These are phyloP conservation scores for Helenozyma rhizophorensis DNA, from an alignment of 805 yeast species.

Conservation along the genomic window DNA sequence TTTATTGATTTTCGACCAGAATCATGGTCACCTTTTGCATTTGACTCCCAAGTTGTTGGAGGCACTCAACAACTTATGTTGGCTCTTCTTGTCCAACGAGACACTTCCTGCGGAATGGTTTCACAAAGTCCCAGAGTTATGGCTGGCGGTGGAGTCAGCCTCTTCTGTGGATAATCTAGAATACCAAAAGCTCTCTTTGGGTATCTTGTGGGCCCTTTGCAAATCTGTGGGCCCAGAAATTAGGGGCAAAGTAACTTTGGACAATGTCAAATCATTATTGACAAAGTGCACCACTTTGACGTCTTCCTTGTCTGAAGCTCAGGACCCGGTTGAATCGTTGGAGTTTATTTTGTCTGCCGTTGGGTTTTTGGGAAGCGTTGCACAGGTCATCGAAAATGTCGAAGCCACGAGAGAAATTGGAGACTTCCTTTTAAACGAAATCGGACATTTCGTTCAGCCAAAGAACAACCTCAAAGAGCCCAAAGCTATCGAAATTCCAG, in stretches of 20 bases:
- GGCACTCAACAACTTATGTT: slow-evolving; percentile 67
- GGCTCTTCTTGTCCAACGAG: slow-evolving; percentile 45
- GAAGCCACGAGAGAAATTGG: slow-evolving; percentile 44
- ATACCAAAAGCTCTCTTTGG: slow-evolving; percentile 30
- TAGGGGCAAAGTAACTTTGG: slow-evolving; percentile 19
- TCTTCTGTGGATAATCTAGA: slow-evolving; percentile 14
- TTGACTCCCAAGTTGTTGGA: slow-evolving; percentile 54
- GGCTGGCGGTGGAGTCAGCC: slow-evolving; percentile 22
- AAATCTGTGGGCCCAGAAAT: slow-evolving; percentile 35
- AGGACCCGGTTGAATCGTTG: slow-evolving; percentile 14
- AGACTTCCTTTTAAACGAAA: slow-evolving; percentile 33
- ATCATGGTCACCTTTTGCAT: slow-evolving; percentile 21
- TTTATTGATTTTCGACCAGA: slow-evolving; percentile 33
- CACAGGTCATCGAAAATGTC: slow-evolving; percentile 41
- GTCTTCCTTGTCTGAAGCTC: slow-evolving; percentile 5
- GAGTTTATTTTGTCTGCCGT: slow-evolving; percentile 43
- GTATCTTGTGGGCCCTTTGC: slow-evolving; percentile 34
- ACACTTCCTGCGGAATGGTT: slow-evolving; percentile 39
- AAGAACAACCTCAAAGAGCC: slow-evolving; percentile 11
- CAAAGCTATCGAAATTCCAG: slow-evolving; percentile 35
- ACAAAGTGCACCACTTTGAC: slow-evolving; percentile 15
- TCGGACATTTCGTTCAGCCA: slow-evolving; percentile 11
- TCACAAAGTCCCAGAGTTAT: slow-evolving; percentile 20
- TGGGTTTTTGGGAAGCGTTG: slow-evolving; percentile 52
- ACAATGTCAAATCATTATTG: slow-evolving; percentile 25